phyloP scores from a whole-genome alignment of 2,329 filamentous ascomycete species.

The Aspergillus tamarii region DNA sequence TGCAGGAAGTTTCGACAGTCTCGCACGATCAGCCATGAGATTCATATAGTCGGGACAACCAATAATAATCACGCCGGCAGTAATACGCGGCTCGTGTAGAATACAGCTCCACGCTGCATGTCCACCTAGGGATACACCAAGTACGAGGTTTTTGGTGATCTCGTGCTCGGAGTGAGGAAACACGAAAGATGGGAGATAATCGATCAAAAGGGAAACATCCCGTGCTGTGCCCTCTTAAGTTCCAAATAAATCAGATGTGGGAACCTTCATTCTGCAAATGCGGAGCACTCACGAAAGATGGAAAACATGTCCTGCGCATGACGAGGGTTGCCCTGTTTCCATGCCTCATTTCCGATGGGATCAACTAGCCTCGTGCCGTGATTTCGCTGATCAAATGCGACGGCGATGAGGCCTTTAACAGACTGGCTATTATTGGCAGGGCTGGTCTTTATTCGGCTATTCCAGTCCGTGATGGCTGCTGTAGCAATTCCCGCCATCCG shows the following conservation, averaged over 20 bases:
- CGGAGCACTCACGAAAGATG: conserved; percentile 61
- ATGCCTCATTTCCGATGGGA: conserved; percentile 71
- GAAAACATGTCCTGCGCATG: conserved; percentile 95
- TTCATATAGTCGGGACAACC: conserved; percentile 87
- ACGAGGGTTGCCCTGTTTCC: conserved; percentile 74
- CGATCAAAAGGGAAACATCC: conserved; percentile 77
- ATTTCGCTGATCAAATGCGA: conserved; percentile 90
- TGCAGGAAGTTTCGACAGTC: conserved; percentile 66
- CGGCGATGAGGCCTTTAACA: conserved; percentile 70
- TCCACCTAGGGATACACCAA: conserved; percentile 84
- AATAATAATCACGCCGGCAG: conserved; percentile 77
- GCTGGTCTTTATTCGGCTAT: conserved; percentile 46
- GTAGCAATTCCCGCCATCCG: conserved; percentile 76
- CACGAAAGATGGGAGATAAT: conserved; percentile 75
- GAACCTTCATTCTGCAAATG: neutral
- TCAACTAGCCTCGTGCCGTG: conserved; percentile 77
- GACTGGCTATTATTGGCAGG: conserved; percentile 29
- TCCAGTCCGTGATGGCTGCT: conserved; percentile 71
- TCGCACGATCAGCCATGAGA: conserved; percentile 79
- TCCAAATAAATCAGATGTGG: neutral
- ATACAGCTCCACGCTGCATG: conserved; percentile 85
- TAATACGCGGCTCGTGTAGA: conserved; percentile 76
- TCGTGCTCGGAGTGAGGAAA: conserved; percentile 56
- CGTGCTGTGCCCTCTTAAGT: conserved; percentile 65
- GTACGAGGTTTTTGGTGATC: conserved; percentile 67